Base-by-base conservation (phyloP, 225 moss, liverwort and hornwort genomes). In the Bryoerythrophyllum caledonicum region DNA sequence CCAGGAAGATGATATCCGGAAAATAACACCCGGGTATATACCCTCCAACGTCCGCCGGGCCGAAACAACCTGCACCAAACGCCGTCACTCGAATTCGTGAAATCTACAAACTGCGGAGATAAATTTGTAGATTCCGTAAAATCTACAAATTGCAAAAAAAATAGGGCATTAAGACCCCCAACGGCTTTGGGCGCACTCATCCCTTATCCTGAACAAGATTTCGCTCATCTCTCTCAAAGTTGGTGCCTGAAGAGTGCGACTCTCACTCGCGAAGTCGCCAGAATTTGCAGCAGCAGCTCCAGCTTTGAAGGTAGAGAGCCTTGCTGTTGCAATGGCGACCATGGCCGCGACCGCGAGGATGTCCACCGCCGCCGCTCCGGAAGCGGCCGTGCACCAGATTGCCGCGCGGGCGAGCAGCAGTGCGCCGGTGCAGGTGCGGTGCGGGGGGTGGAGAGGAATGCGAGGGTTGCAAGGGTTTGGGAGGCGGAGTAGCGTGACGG, bases 291-390 rank as follows among this genome's bases (percentile, higher is more conserved):
- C 38, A 2, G 19, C 13, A 58, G 13, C 54, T 3, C 20, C 10
- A n/a, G 23, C 19, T 20, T 71, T 7, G 35, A 19, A 69, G 51
- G 55, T 23, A 12, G 17, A 80, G 82, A 77, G 72, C 78, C 6
- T 82, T 60, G 37, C 63, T 19, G n/a, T 1, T 2, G n/a, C 70
- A 16, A 85, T 85, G 82, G 74, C 70, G 59, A 75, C 74, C 66
- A 82, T 77, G 79, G 82, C 79, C 65, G 69, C 82, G 11, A 74
- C 73, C 10, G 26, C 51, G 0, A 53, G 82, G 60, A 32, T 79
- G 3, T 59, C 63, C 15, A 66, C 77, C 11, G 26, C 77, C 30
- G 15, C 28, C 9, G 44, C 34, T 23, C 23, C 20, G 70, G 82
- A 85, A 19, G 59, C 60, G 1, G 71, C 25, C 25, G 67, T 62